Percentiles rank a stretch among this genome's conserved stretches.
phyloP scores from a whole-genome alignment of 2,329 filamentous ascomycete genomes.

The Beauveria sp. region DNA sequence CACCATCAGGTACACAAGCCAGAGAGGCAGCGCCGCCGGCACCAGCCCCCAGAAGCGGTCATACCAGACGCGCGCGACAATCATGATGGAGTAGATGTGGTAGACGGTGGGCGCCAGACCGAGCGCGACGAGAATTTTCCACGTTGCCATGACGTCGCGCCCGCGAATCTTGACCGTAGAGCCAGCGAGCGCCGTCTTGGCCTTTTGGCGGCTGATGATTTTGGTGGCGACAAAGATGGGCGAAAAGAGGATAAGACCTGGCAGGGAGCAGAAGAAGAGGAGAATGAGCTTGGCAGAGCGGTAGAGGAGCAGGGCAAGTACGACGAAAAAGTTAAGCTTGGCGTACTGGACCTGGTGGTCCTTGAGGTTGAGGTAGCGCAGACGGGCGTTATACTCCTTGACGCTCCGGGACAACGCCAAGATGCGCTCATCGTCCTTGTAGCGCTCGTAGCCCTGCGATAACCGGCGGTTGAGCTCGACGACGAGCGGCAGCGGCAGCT shows the following conservation, averaged over 20 bases:
- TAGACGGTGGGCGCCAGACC: conserved; percentile 77
- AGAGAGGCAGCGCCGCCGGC: conserved; percentile 73
- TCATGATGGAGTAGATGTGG: conserved; percentile 67
- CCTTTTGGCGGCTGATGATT: conserved; percentile 73
- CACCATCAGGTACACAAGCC: conserved; percentile 65
- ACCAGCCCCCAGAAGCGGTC: conserved; percentile 79
- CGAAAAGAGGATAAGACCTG: conserved; percentile 79
- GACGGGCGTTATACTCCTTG: conserved; percentile 76
- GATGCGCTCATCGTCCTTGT: conserved; percentile 85
- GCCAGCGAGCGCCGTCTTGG: conserved; percentile 73
- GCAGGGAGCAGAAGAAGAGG: conserved; percentile 73
- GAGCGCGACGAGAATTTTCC: conserved; percentile 86
- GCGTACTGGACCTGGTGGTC: conserved; percentile 95
- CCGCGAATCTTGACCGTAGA: conserved; percentile 86
- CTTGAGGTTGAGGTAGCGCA: conserved; percentile 77
- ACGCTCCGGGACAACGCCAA: conserved; percentile 67
- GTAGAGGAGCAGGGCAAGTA: conserved; percentile 71
- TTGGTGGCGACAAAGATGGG: conserved; percentile 83
- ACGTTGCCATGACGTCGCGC: conserved; percentile 84
- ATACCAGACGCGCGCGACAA: conserved; percentile 70
- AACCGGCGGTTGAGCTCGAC: conserved; percentile 90
- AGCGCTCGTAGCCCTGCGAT: conserved; percentile 83
- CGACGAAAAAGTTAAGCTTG: conserved; percentile 68
- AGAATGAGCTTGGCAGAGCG: conserved; percentile 69
- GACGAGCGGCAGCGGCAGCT: conserved; percentile 82